Evolutionary conservation across 495 filamentous ascomycete species (phyloP).

Genomic region (Penicillium paxilli): DNA sequence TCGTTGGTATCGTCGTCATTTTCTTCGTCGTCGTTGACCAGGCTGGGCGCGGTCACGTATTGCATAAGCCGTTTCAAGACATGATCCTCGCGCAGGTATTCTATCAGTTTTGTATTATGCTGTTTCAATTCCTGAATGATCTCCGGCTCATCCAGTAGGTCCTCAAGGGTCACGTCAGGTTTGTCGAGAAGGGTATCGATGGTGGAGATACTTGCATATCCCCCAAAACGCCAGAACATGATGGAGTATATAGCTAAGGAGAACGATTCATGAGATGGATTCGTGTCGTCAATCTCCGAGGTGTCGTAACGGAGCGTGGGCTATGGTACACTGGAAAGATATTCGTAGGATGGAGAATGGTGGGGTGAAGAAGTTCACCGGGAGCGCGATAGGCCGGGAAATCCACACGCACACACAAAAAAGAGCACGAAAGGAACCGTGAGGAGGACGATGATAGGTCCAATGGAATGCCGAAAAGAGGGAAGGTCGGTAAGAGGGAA

Average conservation of each 20-base stretch:
- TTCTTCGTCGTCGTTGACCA: constrained; percentile 64
- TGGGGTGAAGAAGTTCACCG: constrained; percentile 12
- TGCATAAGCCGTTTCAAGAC: constrained; percentile 85
- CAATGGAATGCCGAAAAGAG: background rate
- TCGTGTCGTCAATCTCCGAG: constrained; percentile 27
- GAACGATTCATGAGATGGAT: constrained; percentile 44
- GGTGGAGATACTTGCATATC: constrained; percentile 94
- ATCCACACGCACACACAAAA: constrained; percentile 19
- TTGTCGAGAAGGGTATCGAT: constrained; percentile 96
- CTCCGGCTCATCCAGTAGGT: constrained; percentile 93
- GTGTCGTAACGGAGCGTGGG: constrained; percentile 29
- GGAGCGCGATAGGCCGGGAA: constrained; percentile 19
- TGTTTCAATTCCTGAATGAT: constrained; percentile 96
- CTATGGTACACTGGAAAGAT: constrained; percentile 30
- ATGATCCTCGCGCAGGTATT: constrained; percentile 85
- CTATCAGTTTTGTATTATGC: constrained; percentile 96
- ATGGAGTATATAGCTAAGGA: constrained; percentile 52
- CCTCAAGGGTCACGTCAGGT: constrained; percentile 89
- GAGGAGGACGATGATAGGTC: background rate
- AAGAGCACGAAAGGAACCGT: constrained; percentile 2
- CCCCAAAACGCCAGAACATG: constrained; percentile 99
- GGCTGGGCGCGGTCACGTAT: constrained; percentile 81
- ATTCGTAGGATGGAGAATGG: constrained; percentile 4
- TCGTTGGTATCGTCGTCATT: constrained; percentile 48
- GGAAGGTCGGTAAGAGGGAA: background rate